Evolutionary conservation across 805 yeast species (phyloP).

Genomic region (Candida rishiriensis): DNA sequence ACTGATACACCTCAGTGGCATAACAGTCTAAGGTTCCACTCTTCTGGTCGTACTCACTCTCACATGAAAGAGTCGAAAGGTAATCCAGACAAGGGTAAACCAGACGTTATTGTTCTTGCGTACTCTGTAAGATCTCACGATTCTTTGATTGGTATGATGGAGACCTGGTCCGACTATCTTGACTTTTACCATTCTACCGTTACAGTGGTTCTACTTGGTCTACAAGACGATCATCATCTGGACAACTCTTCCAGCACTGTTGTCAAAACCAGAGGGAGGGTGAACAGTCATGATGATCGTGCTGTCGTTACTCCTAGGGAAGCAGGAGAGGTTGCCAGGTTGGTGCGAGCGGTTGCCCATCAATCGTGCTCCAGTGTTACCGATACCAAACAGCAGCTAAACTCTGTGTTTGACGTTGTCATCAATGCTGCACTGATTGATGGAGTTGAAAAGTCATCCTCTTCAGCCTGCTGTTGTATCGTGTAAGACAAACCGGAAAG

Average conservation of each 20-base stretch:
- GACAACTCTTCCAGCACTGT: neutral
- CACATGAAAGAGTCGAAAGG: too few species aligned
- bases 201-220: slow-evolving; percentile 69
- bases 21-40: too few species aligned
- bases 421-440: neutral
- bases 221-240: slow-evolving; percentile 51
- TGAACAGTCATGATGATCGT: neutral
- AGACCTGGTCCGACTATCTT: slow-evolving; percentile 78
- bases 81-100: too few species aligned
- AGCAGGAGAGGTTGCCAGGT: slow-evolving; percentile 27
- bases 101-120: slow-evolving; percentile 63
- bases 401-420: neutral
- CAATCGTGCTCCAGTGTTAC: slow-evolving; percentile 56
- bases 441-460: too few species aligned
- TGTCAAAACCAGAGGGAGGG: neutral
- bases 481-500: neutral
- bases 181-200: slow-evolving; percentile 70
- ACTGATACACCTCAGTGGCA: too few species aligned
- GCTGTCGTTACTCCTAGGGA: slow-evolving; percentile 2
- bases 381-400: neutral
- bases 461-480: too few species aligned
- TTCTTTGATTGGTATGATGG: slow-evolving; percentile 61
- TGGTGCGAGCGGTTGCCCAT: slow-evolving; percentile 65
- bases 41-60: too few species aligned
- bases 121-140: slow-evolving; percentile 56